These are phyloP conservation scores for Eimeria acervulina DNA, from an alignment of 169 alveolate genomes.

Conservation along the genomic window DNA sequence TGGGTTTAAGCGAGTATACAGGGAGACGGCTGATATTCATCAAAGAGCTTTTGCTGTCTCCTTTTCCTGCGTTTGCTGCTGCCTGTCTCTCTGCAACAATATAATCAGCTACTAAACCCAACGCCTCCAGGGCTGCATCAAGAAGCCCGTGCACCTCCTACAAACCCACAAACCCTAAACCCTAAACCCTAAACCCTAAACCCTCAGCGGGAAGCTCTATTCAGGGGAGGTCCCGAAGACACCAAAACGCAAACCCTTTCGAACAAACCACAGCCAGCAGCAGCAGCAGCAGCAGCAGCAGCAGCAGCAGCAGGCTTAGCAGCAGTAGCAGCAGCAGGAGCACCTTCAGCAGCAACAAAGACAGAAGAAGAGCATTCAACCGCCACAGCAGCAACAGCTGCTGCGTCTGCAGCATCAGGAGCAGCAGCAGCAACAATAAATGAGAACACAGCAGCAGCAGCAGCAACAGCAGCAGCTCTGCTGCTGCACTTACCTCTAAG, in stretches of 20 bases:
- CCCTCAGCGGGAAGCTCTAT: too few relatives aligned
- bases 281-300: background rate
- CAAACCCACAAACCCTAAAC: background rate
- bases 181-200: background rate
- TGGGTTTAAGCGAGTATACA: background rate
- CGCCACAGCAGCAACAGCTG: too few relatives aligned
- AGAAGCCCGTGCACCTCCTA: conserved; percentile 83
- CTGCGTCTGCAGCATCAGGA: too few relatives aligned
- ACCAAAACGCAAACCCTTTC: background rate
- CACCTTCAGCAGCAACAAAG: too few relatives aligned
- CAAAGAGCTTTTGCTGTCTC: background rate
- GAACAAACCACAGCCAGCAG: background rate
- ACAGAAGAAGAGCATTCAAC: too few relatives aligned
- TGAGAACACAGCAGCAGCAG: background rate
- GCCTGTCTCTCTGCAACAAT: conserved; percentile 65
- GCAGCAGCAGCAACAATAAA: background rate
- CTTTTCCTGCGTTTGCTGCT: conserved; percentile 31
- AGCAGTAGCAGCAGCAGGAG: background rate
- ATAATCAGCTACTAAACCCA: conserved; percentile 73
- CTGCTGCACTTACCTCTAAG: conserved; percentile 50
- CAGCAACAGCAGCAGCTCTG: background rate
- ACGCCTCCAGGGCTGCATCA: conserved; percentile 64
- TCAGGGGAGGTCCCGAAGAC: background rate
- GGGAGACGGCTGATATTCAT: background rate
- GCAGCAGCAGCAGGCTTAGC: background rate